Base-by-base conservation (phyloP, 257 asterid genomes). In the Mitragyna speciosa region DNA sequence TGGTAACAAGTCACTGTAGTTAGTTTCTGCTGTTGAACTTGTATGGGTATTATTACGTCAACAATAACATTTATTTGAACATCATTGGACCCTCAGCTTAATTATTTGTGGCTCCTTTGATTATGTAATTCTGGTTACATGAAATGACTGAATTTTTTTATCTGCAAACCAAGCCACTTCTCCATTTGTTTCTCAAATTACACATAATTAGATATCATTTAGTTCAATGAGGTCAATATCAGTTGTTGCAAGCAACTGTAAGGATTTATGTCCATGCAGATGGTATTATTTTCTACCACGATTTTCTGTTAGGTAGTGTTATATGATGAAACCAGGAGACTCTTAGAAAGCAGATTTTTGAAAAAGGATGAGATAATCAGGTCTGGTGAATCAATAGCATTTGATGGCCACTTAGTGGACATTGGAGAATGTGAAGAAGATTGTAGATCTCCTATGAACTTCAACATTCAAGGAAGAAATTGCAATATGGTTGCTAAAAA, bases 371-470 rank as follows among this genome's bases (percentile, higher is more conserved):
- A 91, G 84, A 51, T 61, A 26, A 85, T 94, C 79, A 69, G 77
- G 76, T 84, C 91, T 83, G 98, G 98, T 66, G 87, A 85, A 87
- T 87, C 92, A 16, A 82, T 94, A 39, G 54, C 82, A 59, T 81
- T 92, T 81, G 96, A 88, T 39, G 92, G 96, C 70, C 86, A 91
- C 87, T 80, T 89, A 79, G 97, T 91, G 43, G 97, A 94, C 70
- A 84, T 94, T 78, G 98, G 91, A 81, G 93, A 88, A 82, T 73
- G 75, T 66, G 89, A 87, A 86, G 87, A 70, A 76, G 89, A 81
- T 74, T 81, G 80, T 54, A 88, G 86, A 75, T 86, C 87, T 73
- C 86, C 45, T 80, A 76, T 76, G 61, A 87, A 87, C 82, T 66
- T 76, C 36, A 82, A 73, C 31, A 52, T 75, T 73, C 88, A 81